Conservation (phyloP, 1,284 basidiomycete species). For the Marasmius sp. region DNA sequence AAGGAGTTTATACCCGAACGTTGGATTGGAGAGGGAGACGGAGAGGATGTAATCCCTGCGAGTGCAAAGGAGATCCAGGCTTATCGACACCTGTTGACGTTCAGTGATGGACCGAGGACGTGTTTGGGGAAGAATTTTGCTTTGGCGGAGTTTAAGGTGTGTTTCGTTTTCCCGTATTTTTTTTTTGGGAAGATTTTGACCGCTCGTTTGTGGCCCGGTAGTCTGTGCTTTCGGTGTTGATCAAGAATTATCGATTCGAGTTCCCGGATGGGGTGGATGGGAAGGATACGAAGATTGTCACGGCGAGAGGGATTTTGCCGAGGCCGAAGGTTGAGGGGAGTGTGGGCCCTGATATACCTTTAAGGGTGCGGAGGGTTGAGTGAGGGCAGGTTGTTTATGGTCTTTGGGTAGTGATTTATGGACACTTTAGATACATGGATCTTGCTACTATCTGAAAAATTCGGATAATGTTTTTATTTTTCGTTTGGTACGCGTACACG, state of each 20-base stretch:
- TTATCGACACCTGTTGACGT: slow-evolving; percentile 37
- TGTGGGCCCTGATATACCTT: background rate
- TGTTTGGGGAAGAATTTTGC: slow-evolving; percentile 45
- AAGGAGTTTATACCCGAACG: slow-evolving; percentile 39
- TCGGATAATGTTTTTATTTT: too few species aligned
- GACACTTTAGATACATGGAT: too few species aligned
- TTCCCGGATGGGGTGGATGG: slow-evolving; percentile 34
- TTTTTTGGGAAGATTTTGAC: slow-evolving; percentile 7
- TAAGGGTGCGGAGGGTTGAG: background rate
- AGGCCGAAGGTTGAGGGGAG: background rate
- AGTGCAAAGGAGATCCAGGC: slow-evolving; percentile 33
- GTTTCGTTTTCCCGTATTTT: background rate
- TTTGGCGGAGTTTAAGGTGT: slow-evolving; percentile 40
- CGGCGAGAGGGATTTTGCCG: background rate
- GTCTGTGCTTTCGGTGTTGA: slow-evolving; percentile 36
- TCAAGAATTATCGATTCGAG: slow-evolving; percentile 39
- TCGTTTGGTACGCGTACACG: too few species aligned
- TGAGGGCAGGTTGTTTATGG: too few species aligned
- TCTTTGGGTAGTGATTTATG: too few species aligned
- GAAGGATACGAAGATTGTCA: background rate
- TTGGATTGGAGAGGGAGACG: slow-evolving; percentile 28
- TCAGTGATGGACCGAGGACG: slow-evolving; percentile 37
- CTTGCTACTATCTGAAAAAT: too few species aligned
- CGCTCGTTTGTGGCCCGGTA: too few species aligned
- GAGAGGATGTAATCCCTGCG: background rate